Conservation (phyloP, 306 rosid genomes). For the Sicyos edulis region DNA sequence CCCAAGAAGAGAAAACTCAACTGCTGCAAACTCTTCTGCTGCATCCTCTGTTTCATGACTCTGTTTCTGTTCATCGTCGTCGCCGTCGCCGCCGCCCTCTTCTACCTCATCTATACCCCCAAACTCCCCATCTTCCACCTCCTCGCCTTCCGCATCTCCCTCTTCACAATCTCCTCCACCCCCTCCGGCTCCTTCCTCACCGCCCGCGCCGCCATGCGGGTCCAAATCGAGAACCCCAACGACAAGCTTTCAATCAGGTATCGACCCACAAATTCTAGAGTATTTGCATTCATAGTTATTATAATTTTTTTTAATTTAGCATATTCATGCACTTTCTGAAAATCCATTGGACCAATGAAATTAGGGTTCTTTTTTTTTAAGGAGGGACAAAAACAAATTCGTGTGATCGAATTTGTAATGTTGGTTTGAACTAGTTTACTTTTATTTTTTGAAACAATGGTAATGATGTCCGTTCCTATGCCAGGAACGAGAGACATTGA, state of each 20-base stretch:
- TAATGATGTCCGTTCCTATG: no score
- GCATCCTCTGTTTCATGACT: slow-evolving; percentile 33
- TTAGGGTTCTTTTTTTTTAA: no score
- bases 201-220: slow-evolving; percentile 29
- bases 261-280: no score
- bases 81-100: slow-evolving; percentile 34
- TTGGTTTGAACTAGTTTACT: no score
- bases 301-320: no score
- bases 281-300: no score
- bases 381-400: no score
- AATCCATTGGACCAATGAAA: no score
- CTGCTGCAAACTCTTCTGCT: slow-evolving; percentile 43
- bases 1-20: slow-evolving; percentile 19
- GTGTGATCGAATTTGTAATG: no score
- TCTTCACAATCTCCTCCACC: slow-evolving; percentile 29
- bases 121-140: slow-evolving; percentile 50
- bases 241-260: slow-evolving; percentile 31
- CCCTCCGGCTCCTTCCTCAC: slow-evolving; percentile 37
- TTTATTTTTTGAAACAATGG: no score
- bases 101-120: slow-evolving; percentile 54
- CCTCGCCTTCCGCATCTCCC: slow-evolving; percentile 39
- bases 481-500: no score
- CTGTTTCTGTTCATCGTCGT: slow-evolving; percentile 33
- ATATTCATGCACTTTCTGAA: no score
- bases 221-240: slow-evolving; percentile 55